Evolutionary conservation across 2,329 filamentous ascomycete genomes (phyloP), one percentile per base, ranked within the genome.

Genomic region (Phyllosticta capitalensis): DNA sequence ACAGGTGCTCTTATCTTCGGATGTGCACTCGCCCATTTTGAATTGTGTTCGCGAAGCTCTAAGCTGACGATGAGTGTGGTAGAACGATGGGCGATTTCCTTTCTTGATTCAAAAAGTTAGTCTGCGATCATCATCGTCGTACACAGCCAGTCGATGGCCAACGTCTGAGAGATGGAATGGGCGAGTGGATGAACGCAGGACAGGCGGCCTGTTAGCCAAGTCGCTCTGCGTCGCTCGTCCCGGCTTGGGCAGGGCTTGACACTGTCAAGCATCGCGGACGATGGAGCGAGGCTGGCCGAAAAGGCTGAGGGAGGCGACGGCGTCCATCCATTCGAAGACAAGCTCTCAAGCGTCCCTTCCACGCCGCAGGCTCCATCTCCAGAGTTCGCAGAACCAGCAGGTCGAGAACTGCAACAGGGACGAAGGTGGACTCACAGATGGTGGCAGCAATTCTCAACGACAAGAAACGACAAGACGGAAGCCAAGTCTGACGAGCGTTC

Each of bases 1-100:
- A 45, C 45, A 56, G 3, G 12, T 22, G 49, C 19, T 33, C 52
- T 59, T 55, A 19, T 55, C 53, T 10, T 59, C 58, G 2, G 58
- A 28, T 14, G 53, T 59, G 17, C 58, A 59, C 38, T 59, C 58
- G 38, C 52, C 52, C 58, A 59, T 59, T 9, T 19, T 45, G 7
- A 26, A 26, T 26, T 26, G 24, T 26, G 3, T 26, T 26, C n/a
- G n/a, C n/a, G 10, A 1, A 38, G 10, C 30, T 9, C 5, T 38
- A 10, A 14, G 17, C 10, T 14, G 30, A 17, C 17, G 14, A n/a
- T n/a, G 17, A 12, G 17, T 45, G 12, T 6, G 1, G 4, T 17
- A 1, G 38, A 45, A 38, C n/a, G n/a, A n/a, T n/a, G n/a, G n/a
- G n/a, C n/a, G n/a, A n/a, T n/a, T n/a, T n/a, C 33, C 4, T 38